phyloP scores from a whole-genome alignment of 1,284 basidiomycete species.

The Fomitopsis pinicola region DNA sequence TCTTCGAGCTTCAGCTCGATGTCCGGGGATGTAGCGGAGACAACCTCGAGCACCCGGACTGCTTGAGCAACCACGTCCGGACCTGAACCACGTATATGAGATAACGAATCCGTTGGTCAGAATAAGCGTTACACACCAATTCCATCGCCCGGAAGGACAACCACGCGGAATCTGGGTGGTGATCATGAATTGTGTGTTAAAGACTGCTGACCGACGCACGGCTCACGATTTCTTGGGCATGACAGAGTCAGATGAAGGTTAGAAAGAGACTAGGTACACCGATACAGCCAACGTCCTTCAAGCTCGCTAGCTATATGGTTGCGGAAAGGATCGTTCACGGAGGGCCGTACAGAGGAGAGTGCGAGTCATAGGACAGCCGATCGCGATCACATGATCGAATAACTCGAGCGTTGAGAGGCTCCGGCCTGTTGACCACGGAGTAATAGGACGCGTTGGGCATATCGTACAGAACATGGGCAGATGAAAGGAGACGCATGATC shows the following conservation, averaged over 20 bases:
- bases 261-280: not conserved
- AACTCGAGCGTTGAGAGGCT: not conserved
- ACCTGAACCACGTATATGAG: slow-evolving; percentile 44
- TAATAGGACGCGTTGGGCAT: no score
- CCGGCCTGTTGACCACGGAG: not conserved
- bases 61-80: slow-evolving; percentile 95
- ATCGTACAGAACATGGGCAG: no score
- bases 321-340: not conserved
- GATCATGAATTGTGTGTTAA: slow-evolving; percentile 1
- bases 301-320: not conserved
- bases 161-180: slow-evolving; percentile 70
- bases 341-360: slow-evolving; percentile 2
- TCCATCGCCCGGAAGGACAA: slow-evolving; percentile 92
- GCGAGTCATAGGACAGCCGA: not conserved
- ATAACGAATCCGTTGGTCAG: not conserved
- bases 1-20: slow-evolving; percentile 73
- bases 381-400: not conserved
- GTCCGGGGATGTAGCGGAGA: slow-evolving; percentile 60
- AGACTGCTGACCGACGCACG: not conserved
- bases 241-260: slow-evolving; percentile 4
- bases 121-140: slow-evolving; percentile 58
- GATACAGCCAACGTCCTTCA: not conserved
- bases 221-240: slow-evolving; percentile 42
- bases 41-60: slow-evolving; percentile 75
- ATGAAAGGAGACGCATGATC: no score